phyloP scores from a whole-genome alignment of 139 green algal species.

The Picochlorum sp. region DNA sequence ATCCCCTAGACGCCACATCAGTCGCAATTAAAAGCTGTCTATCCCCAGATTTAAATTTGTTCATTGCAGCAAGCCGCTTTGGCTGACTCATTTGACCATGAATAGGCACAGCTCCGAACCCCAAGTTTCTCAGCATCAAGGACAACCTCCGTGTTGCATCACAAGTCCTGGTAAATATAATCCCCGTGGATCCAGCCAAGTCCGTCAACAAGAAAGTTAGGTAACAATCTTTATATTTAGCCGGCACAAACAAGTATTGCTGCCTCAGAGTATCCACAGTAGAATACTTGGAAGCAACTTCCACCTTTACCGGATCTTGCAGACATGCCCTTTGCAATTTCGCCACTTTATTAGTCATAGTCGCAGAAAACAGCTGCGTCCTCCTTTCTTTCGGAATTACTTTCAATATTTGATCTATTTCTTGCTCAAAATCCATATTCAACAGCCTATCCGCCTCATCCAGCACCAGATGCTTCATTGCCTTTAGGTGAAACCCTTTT shows the following conservation, averaged over 20 bases:
- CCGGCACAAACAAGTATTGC: slow-evolving; percentile 96
- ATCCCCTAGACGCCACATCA: slow-evolving; percentile 80
- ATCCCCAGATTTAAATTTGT: slow-evolving; percentile 96
- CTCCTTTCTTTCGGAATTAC: slow-evolving; percentile 57
- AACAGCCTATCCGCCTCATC: slow-evolving; percentile 98
- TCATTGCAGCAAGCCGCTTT: slow-evolving; percentile 89
- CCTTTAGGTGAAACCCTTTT: slow-evolving; percentile 88
- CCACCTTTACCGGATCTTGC: slow-evolving; percentile 83
- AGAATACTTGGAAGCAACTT: slow-evolving; percentile 90
- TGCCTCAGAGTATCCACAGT: slow-evolving; percentile 96
- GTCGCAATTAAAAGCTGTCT: slow-evolving; percentile 75
- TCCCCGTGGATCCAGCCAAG: slow-evolving; percentile 50
- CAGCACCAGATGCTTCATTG: slow-evolving; percentile 81
- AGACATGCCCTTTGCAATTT: slow-evolving; percentile 98
- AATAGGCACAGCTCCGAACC: slow-evolving; percentile 93
- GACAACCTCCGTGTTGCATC: slow-evolving; percentile 79
- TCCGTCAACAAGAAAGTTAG: slow-evolving; percentile 77
- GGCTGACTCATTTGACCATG: slow-evolving; percentile 97
- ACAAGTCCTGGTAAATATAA: slow-evolving; percentile 96
- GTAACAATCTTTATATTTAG: slow-evolving; percentile 99
- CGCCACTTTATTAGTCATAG: slow-evolving; percentile 97
- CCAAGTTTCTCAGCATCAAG: slow-evolving; percentile 90
- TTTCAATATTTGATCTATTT: slow-evolving; percentile 98
- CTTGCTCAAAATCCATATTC: slow-evolving; percentile 99
- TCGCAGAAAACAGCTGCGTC: slow-evolving; percentile 96